Conservation (phyloP, 2,329 filamentous ascomycete genomes). For the Dothideomycetes sp. region DNA sequence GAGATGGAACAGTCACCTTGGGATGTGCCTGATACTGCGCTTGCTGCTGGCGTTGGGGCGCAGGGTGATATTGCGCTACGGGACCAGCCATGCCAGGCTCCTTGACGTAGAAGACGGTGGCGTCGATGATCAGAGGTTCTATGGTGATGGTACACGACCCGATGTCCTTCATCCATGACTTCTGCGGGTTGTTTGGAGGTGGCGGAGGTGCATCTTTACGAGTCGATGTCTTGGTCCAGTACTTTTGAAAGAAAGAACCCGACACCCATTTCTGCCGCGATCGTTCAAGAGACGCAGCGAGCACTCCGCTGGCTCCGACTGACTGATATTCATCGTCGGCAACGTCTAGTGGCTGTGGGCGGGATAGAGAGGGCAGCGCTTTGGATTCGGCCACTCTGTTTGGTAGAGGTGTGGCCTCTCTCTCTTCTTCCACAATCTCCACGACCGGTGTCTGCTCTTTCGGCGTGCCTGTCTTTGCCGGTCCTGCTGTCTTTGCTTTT, state of each 20-base stretch:
- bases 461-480: neutral
- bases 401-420: conserved; percentile 37
- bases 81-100: conserved; percentile 32
- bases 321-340: conserved; percentile 58
- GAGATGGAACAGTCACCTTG: neutral
- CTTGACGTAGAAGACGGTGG: conserved; percentile 61
- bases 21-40: conserved; percentile 10
- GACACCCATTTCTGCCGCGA: conserved; percentile 64
- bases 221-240: conserved; percentile 64
- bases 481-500: neutral
- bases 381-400: conserved; percentile 53
- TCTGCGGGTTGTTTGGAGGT: conserved; percentile 31
- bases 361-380: conserved; percentile 59
- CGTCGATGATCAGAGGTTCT: conserved; percentile 71
- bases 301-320: conserved; percentile 63
- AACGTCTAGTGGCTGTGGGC: conserved; percentile 54
- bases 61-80: conserved; percentile 11
- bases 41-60: conserved; percentile 10
- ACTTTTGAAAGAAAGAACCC: conserved; percentile 60
- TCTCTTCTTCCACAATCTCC: conserved; percentile 13
- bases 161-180: conserved; percentile 38
- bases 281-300: conserved; percentile 60
- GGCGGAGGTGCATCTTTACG: conserved; percentile 48
- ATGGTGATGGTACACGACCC: conserved; percentile 65
- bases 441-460: conserved; percentile 8